These are phyloP conservation scores for Polytrichum commune DNA, from an alignment of 225 moss, liverwort and hornwort species.

Conservation along the genomic window DNA sequence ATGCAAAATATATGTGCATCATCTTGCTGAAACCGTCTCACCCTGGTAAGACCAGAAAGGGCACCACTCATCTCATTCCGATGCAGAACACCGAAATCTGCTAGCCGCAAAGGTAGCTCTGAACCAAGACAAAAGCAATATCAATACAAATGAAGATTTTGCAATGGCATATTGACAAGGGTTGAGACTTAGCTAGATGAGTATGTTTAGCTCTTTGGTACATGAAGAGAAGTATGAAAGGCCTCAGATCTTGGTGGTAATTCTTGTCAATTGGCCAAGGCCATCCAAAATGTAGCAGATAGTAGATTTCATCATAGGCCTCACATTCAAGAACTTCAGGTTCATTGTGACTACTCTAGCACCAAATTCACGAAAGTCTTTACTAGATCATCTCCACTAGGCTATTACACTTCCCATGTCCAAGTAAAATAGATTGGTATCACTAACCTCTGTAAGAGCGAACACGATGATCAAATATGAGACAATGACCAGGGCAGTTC, in stretches of 20 bases:
- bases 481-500: constrained; percentile 98
- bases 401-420: too few relatives aligned
- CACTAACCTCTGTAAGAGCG: constrained; percentile 86
- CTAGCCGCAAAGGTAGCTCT: constrained; percentile 84
- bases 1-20: constrained; percentile 97
- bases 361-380: too few relatives aligned
- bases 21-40: constrained; percentile 95
- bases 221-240: background rate
- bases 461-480: constrained; percentile 89
- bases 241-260: constrained; percentile 24
- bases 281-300: constrained; percentile 25
- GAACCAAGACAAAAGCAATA: constrained; percentile 2
- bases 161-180: background rate
- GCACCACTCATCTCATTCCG: constrained; percentile 97
- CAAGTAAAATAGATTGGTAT: background rate
- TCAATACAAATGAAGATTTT: background rate
- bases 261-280: constrained; percentile 21
- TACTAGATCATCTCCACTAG: too few relatives aligned
- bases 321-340: background rate
- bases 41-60: constrained; percentile 92
- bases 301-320: constrained; percentile 22
- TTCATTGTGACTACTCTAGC: too few relatives aligned
- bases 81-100: constrained; percentile 98
- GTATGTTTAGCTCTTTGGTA: background rate
- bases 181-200: too few relatives aligned